Evolutionary conservation across 805 yeast species (phyloP).

Genomic region (Ogataea trehalophila): DNA sequence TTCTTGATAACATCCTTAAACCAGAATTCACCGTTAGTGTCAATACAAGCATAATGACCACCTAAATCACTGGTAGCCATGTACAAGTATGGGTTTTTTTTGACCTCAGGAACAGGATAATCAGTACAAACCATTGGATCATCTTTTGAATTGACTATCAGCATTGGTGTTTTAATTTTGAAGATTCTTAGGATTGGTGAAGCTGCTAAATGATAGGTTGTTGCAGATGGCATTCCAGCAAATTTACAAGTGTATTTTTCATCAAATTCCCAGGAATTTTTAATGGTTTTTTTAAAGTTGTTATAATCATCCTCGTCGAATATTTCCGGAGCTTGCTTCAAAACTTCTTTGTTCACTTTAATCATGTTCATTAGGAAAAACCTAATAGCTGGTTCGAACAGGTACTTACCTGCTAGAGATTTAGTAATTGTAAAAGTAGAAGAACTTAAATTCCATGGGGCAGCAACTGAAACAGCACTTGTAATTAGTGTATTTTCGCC

Average conservation of each 20-base stretch:
- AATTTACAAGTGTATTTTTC: slow-evolving; percentile 53
- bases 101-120: slow-evolving; percentile 47
- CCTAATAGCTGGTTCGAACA: slow-evolving; percentile 39
- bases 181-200: slow-evolving; percentile 54
- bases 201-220: slow-evolving; percentile 61
- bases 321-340: slow-evolving; percentile 27
- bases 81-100: slow-evolving; percentile 52
- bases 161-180: slow-evolving; percentile 54
- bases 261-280: slow-evolving; percentile 54
- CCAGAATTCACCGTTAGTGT: slow-evolving; percentile 44
- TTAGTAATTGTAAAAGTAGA: slow-evolving; percentile 41
- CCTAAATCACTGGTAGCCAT: slow-evolving; percentile 60
- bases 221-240: slow-evolving; percentile 59
- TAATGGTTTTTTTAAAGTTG: slow-evolving; percentile 31
- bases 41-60: slow-evolving; percentile 60
- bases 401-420: slow-evolving; percentile 34
- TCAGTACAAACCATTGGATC: slow-evolving; percentile 61
- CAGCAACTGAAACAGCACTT: slow-evolving; percentile 56
- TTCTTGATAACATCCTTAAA: slow-evolving; percentile 37
- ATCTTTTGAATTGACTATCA: slow-evolving; percentile 57
- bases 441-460: slow-evolving; percentile 70
- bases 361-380: slow-evolving; percentile 38
- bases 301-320: slow-evolving; percentile 24
- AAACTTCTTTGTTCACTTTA: slow-evolving; percentile 38
- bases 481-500: slow-evolving; percentile 45